Evolutionary conservation across 129 eudicot species (phyloP), one percentile per base, ranked within the genome.

Genomic region (Logfia minima): DNA sequence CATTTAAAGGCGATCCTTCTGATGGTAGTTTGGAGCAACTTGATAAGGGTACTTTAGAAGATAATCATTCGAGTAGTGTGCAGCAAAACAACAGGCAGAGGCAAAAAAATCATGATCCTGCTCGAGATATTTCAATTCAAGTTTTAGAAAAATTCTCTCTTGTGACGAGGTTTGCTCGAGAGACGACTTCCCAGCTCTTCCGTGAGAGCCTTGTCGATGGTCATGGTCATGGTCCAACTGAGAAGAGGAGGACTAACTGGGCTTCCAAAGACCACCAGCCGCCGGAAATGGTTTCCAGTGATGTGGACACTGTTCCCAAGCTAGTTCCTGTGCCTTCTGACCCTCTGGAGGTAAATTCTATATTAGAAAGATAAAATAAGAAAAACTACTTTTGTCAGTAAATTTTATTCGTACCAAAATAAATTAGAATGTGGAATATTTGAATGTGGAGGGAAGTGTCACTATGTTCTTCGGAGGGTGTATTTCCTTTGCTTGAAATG

Each of bases 141-240:
- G 96, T 95, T 34, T 77, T 95, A 76, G 97, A 92, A 74, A 95
- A 92, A 70, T 95, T 95, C 68, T 95, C 99, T 59, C 99, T 86
- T 65, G 99, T 95, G 48, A 95, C 99, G 43, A 83, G 86, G 84
- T 90, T 95, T 89, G 96, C 99, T 69, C 88, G 99, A 75, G 99
- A 95, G 86, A 95, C 99, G 56, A 95, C 96, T 68, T 88, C 97
- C 71, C 99, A 95, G 74, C 90, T 92, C 66, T 92, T 95, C 69
- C 84, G 96, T 41, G 99, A 95, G 55, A 75, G 43, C 82, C 90
- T 86, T 72, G 74, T 82, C 63, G 97, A 91, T 78, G 88, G 89
- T 34, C 83, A 83, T 68, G 66, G 61, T n/a, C 24, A n/a, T 55
- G 61, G 62, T 19, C 63, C 26, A 35, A 77, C 69, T 85, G 97